Percentiles rank a stretch among this genome's conserved stretches.
Conservation (phyloP, 331 rosid species). For the Spiraea crenata region DNA sequence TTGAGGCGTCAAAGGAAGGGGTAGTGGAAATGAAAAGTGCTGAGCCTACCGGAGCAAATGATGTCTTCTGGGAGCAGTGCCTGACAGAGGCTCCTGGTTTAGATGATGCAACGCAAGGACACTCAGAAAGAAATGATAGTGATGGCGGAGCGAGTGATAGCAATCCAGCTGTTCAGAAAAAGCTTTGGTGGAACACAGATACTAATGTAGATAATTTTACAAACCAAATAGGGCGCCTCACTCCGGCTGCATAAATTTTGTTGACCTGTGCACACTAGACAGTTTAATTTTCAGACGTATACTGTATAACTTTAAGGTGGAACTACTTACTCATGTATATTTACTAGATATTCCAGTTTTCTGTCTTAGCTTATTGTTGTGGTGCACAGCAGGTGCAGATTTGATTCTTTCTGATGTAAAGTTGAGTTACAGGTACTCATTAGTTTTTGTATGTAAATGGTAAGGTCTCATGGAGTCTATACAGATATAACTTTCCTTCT, state of each 20-base stretch:
- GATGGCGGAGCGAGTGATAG: constrained; percentile 14
- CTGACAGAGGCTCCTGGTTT: constrained; percentile 43
- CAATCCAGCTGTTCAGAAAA: constrained; percentile 11
- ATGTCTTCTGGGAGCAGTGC: constrained; percentile 55
- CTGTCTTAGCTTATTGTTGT: neutral
- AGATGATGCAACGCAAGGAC: constrained; percentile 8
- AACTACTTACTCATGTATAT: constrained; percentile 9
- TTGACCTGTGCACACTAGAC: neutral
- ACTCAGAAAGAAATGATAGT: constrained; percentile 9
- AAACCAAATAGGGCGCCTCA: constrained; percentile 33
- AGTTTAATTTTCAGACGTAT: neutral
- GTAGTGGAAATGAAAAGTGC: neutral
- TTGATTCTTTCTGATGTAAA: neutral
- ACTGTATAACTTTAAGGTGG: constrained; percentile 1
- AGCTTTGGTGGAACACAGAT: constrained; percentile 27
- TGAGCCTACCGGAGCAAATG: constrained; percentile 27
- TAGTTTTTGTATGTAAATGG: constrained; percentile 3
- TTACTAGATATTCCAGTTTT: constrained; percentile 19
- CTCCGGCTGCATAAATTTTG: constrained; percentile 29
- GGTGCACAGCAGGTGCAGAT: constrained; percentile 7
- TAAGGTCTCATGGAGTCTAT: neutral
- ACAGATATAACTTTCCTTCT: neutral
- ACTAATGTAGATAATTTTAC: constrained; percentile 22
- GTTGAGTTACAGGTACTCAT: neutral
- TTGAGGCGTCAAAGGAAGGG: constrained; percentile 1